Conservation (phyloP, 2,329 filamentous ascomycete species). For the Calycina marina region DNA sequence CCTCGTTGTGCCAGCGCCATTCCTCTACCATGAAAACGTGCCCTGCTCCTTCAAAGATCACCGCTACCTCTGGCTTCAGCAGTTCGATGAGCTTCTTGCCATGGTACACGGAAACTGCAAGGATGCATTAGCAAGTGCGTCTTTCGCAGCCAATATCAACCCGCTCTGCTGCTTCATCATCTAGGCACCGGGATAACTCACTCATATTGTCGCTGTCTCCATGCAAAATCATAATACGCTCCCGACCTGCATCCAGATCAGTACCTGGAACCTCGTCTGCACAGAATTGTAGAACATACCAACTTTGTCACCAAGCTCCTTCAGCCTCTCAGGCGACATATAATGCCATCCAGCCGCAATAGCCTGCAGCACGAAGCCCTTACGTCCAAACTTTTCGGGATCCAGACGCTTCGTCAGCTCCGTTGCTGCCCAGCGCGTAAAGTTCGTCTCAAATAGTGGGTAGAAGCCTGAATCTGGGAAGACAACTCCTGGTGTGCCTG, state of each 20-base stretch:
- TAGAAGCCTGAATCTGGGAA: slow-evolving; percentile 26
- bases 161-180: too few species aligned
- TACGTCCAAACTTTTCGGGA: slow-evolving; percentile 42
- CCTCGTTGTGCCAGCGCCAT: slow-evolving; percentile 51
- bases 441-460: slow-evolving; percentile 55
- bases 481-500: slow-evolving; percentile 1
- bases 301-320: slow-evolving; percentile 48
- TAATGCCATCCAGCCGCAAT: slow-evolving; percentile 67
- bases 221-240: slow-evolving; percentile 65
- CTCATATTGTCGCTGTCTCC: too few species aligned
- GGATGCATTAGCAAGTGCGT: too few species aligned
- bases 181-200: too few species aligned
- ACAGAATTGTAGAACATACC: too few species aligned
- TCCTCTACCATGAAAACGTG: slow-evolving; percentile 65
- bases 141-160: too few species aligned
- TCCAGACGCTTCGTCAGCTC: slow-evolving; percentile 60
- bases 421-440: slow-evolving; percentile 67
- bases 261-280: too few species aligned
- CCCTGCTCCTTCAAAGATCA: slow-evolving; percentile 55
- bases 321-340: slow-evolving; percentile 55
- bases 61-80: slow-evolving; percentile 43
- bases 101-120: slow-evolving; percentile 55
- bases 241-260: too few species aligned
- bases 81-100: slow-evolving; percentile 52
- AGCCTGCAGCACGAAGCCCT: slow-evolving; percentile 63